These are phyloP conservation scores for Litchi chinensis DNA, from an alignment of 345 rosid genomes.

Conservation along the genomic window DNA sequence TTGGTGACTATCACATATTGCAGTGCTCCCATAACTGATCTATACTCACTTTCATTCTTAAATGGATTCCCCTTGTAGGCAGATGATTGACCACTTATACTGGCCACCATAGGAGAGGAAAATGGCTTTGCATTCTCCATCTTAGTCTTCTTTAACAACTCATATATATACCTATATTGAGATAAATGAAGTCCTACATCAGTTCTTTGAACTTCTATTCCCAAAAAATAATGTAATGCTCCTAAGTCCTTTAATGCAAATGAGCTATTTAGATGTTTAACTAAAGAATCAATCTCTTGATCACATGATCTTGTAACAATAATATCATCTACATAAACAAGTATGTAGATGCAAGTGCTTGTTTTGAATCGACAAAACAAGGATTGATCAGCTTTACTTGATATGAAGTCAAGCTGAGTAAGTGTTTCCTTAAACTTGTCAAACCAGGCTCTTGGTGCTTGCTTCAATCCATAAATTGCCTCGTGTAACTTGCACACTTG, in stretches of 20 bases:
- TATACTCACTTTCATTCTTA: too few relatives aligned
- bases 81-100: not conserved
- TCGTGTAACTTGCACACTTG: not conserved
- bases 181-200: not conserved
- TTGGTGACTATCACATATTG: not conserved
- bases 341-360: not conserved
- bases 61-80: not conserved
- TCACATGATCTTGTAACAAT: not conserved
- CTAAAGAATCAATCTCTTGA: not conserved
- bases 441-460: not conserved
- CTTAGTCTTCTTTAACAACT: too few relatives aligned
- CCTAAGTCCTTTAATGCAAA: not conserved
- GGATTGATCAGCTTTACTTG: not conserved
- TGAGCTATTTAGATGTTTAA: not conserved
- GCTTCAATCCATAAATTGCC: not conserved
- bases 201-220: not conserved
- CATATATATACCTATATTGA: not conserved
- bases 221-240: not conserved
- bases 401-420: not conserved
- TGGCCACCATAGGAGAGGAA: not conserved
- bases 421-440: not conserved
- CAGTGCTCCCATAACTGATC: not conserved
- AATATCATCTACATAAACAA: not conserved
- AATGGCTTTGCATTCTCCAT: not conserved
- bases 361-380: not conserved